These are phyloP conservation scores for Magnusiomyces tetraspermus DNA, from an alignment of 1,139 yeast species.

Conservation along the genomic window DNA sequence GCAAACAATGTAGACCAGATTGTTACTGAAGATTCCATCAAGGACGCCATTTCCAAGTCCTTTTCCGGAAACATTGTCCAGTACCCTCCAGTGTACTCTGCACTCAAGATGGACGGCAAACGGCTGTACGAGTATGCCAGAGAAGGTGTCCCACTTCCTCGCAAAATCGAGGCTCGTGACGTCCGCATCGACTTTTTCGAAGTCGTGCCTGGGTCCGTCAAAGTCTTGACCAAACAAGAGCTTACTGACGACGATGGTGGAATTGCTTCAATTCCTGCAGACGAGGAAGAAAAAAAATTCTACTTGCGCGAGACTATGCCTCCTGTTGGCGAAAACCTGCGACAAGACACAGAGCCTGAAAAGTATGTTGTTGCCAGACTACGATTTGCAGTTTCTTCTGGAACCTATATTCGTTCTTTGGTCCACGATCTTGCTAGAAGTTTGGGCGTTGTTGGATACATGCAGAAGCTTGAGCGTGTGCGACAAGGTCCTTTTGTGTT, in stretches of 20 bases:
- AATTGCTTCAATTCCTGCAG: constrained; percentile 28
- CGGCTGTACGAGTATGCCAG: constrained; percentile 93
- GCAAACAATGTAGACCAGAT: constrained; percentile 42
- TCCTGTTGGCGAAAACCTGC: background rate
- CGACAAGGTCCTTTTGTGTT: constrained; percentile 80
- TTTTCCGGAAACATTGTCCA: constrained; percentile 75
- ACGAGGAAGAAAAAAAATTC: constrained; percentile 28
- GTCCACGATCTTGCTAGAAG: constrained; percentile 84
- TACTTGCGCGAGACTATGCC: constrained; percentile 2
- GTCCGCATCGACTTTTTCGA: constrained; percentile 51
- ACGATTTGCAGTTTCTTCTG: constrained; percentile 77
- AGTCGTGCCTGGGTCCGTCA: constrained; percentile 38
- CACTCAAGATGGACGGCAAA: constrained; percentile 88
- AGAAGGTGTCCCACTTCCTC: constrained; percentile 76
- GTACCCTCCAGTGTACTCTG: constrained; percentile 93
- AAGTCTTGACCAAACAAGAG: background rate
- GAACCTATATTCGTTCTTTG: constrained; percentile 86
- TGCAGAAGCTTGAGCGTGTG: constrained; percentile 70
- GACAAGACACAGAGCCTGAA: background rate
- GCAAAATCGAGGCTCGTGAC: constrained; percentile 64
- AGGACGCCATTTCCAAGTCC: constrained; percentile 40
- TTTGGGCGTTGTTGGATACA: constrained; percentile 71
- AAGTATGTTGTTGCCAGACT: constrained; percentile 41
- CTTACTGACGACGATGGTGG: constrained; percentile 26
- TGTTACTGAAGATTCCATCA: constrained; percentile 47